Evolutionary conservation across 306 rosid genomes (phyloP), one percentile per base, ranked within the genome.

Genomic region (Vigna mungo): DNA sequence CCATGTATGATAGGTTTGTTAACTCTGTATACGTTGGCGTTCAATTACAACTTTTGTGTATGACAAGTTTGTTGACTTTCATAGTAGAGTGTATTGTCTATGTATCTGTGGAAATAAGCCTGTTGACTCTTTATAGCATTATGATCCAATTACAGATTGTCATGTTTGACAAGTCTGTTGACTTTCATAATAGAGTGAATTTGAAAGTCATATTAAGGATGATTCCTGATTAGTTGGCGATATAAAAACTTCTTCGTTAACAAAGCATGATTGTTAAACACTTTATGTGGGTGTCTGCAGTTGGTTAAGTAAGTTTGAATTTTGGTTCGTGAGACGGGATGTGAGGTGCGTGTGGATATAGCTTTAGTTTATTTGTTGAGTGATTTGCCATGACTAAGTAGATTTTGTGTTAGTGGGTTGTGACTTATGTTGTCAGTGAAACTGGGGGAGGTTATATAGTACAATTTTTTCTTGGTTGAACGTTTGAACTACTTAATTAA

Each of bases 311-410:
- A 17, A 53, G 37, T 43, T 20, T 60, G 61, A 9, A 39, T 3
- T 16, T 25, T 62, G 60, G 54, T 72, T 43, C 4, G 47, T 39
- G 46, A 5, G 64, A 71, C 59, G 71, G 36, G 54, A 77, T 66
- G 16, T 59, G 63, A 75, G 8, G 46, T 37, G 53, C 15, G 5
- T 34, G 27, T 2, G 17, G 32, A 32, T 52, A 32, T 52, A 8
- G 30, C 7, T 52, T 23, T 62, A n/a, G 48, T 71, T 20, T 68
- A 2, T 81, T 41, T 16, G 21, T 49, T 62, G 62, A 61, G 55
- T 53, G 30, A 18, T 63, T 72, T 78, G 73, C 47, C 32, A 11
- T 47, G 54, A 18, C 37, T 48, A 54, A 55, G 21, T 71, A 16
- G 49, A 9, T 55, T 36, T 36, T 36, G 18, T 55, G 71, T 55